Percentiles rank a stretch among this genome's conserved stretches.
phyloP scores from a whole-genome alignment of 208 protist genomes.

The Lotmaria passim region DNA sequence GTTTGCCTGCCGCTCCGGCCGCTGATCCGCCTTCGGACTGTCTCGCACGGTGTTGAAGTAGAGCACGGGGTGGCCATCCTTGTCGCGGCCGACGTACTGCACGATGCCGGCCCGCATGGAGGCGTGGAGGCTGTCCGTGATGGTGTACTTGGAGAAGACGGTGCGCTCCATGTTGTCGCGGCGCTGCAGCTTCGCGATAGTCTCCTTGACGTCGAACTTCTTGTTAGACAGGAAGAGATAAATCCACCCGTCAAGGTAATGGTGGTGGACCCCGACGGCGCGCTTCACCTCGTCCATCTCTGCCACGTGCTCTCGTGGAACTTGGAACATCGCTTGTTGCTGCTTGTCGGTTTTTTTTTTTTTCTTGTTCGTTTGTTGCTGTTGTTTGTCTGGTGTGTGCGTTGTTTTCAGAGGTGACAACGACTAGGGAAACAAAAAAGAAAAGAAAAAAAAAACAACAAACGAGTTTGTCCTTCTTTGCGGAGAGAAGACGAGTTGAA shows the following conservation, averaged over 20 bases:
- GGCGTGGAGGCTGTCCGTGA: slow-evolving; percentile 52
- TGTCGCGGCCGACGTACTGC: slow-evolving; percentile 75
- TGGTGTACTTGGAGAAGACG: slow-evolving; percentile 57
- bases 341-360: too few relatives aligned
- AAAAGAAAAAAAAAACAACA: too few relatives aligned
- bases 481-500: too few relatives aligned
- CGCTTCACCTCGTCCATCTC: slow-evolving; percentile 70
- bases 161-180: slow-evolving; percentile 65
- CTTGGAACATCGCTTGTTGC: slow-evolving; percentile 41
- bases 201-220: slow-evolving; percentile 73
- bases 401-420: too few relatives aligned
- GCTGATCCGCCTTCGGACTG: slow-evolving; percentile 44
- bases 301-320: slow-evolving; percentile 42
- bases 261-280: slow-evolving; percentile 49
- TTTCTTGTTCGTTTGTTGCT: too few relatives aligned
- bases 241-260: slow-evolving; percentile 73
- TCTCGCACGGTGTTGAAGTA: slow-evolving; percentile 72
- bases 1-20: slow-evolving; percentile 61
- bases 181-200: slow-evolving; percentile 68
- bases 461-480: too few relatives aligned
- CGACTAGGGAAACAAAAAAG: too few relatives aligned
- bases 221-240: slow-evolving; percentile 83
- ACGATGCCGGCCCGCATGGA: slow-evolving; percentile 76
- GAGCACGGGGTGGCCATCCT: slow-evolving; percentile 49
- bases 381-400: too few relatives aligned